These are phyloP conservation scores for Setomelanomma holmii DNA, from an alignment of 2,329 filamentous ascomycete species.

Conservation along the genomic window DNA sequence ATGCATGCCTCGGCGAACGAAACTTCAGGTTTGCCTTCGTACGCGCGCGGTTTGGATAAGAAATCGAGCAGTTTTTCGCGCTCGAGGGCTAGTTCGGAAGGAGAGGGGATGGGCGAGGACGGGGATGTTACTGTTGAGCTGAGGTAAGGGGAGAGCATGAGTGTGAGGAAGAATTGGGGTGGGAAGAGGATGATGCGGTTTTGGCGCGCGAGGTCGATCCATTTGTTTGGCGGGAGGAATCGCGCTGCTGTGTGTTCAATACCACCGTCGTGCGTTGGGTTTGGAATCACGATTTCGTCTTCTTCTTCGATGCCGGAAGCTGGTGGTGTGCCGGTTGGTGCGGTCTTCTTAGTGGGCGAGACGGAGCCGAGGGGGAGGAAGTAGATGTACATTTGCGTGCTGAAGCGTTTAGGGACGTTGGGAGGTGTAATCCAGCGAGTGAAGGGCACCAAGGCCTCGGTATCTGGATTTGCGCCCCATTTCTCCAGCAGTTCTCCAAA, in stretches of 20 bases:
- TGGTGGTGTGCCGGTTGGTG: conserved; percentile 42
- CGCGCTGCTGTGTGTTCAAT: conserved; percentile 76
- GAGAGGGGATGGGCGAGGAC: conserved; percentile 31
- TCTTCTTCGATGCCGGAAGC: conserved; percentile 32
- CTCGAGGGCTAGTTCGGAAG: conserved; percentile 50
- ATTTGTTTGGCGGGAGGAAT: conserved; percentile 74
- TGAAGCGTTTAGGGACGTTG: conserved; percentile 77
- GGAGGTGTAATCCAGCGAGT: conserved; percentile 90
- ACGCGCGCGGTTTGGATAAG: conserved; percentile 58
- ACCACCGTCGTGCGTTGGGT: conserved; percentile 74
- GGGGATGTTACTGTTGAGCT: conserved; percentile 39
- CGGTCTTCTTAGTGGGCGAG: conserved; percentile 38
- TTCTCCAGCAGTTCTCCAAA: conserved; percentile 71
- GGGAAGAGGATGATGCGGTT: conserved; percentile 86
- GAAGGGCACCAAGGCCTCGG: conserved; percentile 76
- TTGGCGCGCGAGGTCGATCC: conserved; percentile 68
- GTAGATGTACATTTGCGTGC: conserved; percentile 97
- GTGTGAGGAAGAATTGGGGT: conserved; percentile 80
- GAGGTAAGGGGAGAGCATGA: conserved; percentile 64
- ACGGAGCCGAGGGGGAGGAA: conserved; percentile 69
- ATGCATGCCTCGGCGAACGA: conserved; percentile 55
- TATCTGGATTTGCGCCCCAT: conserved; percentile 69
- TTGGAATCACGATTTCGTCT: conserved; percentile 67
- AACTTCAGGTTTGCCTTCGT: conserved; percentile 39
- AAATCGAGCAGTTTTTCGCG: conserved; percentile 53